These are phyloP conservation scores for Chalciporus sphaerocephalus DNA, from an alignment of 768 basidiomycete species.

Conservation along the genomic window DNA sequence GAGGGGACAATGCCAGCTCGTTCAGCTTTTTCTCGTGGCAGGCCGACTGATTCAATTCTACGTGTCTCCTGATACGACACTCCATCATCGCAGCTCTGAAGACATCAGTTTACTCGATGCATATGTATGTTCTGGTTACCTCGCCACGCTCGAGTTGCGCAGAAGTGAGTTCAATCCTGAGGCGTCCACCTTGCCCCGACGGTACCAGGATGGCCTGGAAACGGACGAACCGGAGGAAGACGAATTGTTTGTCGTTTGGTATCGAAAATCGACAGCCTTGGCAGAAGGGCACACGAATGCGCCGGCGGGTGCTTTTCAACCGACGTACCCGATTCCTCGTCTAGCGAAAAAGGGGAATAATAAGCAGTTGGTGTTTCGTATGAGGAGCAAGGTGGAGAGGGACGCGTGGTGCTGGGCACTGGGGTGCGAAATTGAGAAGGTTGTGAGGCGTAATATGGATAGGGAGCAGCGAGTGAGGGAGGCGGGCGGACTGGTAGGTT, in stretches of 20 bases:
- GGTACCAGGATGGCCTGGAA: slow-evolving; percentile 89
- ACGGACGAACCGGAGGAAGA: slow-evolving; percentile 86
- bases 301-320: slow-evolving; percentile 13
- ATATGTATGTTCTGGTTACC: slow-evolving; percentile 84
- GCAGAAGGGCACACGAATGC: slow-evolving; percentile 16
- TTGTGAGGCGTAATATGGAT: slow-evolving; percentile 55
- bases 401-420: slow-evolving; percentile 96
- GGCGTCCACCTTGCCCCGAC: slow-evolving; percentile 51
- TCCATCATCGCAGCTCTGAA: slow-evolving; percentile 54
- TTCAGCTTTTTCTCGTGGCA: slow-evolving; percentile 68
- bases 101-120: slow-evolving; percentile 64
- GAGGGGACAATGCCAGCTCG: slow-evolving; percentile 74
- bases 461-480: slow-evolving; percentile 66
- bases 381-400: slow-evolving; percentile 80
- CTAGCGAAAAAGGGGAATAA: slow-evolving; percentile 48
- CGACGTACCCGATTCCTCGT: slow-evolving; percentile 37
- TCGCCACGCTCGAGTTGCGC: slow-evolving; percentile 65
- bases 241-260: slow-evolving; percentile 79
- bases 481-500: slow-evolving; percentile 51
- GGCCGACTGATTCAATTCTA: slow-evolving; percentile 74
- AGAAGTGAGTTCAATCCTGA: slow-evolving; percentile 59
- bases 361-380: slow-evolving; percentile 62
- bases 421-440: slow-evolving; percentile 83
- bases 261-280: slow-evolving; percentile 37
- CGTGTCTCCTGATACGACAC: slow-evolving; percentile 51